Evolutionary conservation across 768 basidiomycete genomes (phyloP), one percentile per base, ranked within the genome.

Genomic region (Suillus spraguei): DNA sequence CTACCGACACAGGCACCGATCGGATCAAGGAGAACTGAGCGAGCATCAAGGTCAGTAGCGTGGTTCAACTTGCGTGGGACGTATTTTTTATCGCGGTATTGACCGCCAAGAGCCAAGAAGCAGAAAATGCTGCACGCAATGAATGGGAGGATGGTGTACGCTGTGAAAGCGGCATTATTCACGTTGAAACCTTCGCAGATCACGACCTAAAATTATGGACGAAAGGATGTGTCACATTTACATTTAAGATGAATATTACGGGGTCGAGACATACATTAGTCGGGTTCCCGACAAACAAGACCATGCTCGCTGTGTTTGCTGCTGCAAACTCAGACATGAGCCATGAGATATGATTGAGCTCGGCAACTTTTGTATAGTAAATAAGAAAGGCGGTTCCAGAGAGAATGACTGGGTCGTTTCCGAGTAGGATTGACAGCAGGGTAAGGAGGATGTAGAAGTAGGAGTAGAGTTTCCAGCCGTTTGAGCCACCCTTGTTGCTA

Each of bases 351-450:
- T 87, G 85, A 35, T 86, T 63, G 28, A 87, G 76, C 49, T 74
- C 32, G 39, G 68, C 69, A 10, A 88, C 88, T 38, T 85, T 74
- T 0, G 95, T 96, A 69, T 94, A 94, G 69, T 97, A 97, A 7
- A 89, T 90, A 38, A 97, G 77, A 74, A 98, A 97, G 0, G 89
- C 88, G 0, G 95, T 97, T 2, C 95, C 95, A 14, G 91, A 93
- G 55, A 98, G 83, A 63, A 97, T 92, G 72, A 99, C 86, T 0
- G 96, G 96, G 76, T 98, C 94, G 70, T 97, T 97, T 7, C 95
- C 96, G n/a, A 97, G 81, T 1, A 95, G 68, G 50, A 91, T 81
- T 47, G 93, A 95, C 64, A 89, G 81, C 16, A 84, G 71, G 14
- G 92, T 89, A 71, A 97, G 87, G 82, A 97, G 87, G 64, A 88